Evolutionary conservation across 2,329 filamentous ascomycete species (phyloP).

Genomic region (Chaetomiaceae sp.): DNA sequence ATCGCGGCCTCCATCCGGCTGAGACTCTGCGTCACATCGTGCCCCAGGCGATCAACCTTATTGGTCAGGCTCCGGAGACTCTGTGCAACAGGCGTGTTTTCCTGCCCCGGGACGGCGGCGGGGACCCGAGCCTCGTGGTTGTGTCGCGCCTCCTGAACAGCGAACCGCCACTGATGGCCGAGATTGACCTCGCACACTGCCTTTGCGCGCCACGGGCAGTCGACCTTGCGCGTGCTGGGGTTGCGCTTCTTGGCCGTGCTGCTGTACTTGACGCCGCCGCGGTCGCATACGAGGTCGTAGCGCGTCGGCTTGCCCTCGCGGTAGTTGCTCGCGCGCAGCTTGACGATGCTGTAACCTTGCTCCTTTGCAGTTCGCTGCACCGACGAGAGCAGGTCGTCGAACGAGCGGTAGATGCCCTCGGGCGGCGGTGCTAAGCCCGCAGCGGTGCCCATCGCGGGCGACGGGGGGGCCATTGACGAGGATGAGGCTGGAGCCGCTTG

Average conservation of each 20-base stretch:
- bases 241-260: slow-evolving; percentile 62
- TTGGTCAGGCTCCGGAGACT: slow-evolving; percentile 54
- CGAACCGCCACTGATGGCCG: slow-evolving; percentile 60
- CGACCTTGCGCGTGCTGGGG: slow-evolving; percentile 59
- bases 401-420: slow-evolving; percentile 55
- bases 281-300: slow-evolving; percentile 59
- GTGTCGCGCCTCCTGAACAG: slow-evolving; percentile 54
- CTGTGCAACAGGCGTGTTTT: slow-evolving; percentile 54
- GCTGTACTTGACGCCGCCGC: slow-evolving; percentile 60
- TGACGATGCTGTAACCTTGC: slow-evolving; percentile 58
- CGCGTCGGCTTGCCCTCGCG: slow-evolving; percentile 58
- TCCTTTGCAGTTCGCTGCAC: slow-evolving; percentile 58
- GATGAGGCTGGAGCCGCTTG: slow-evolving; percentile 23
- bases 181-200: slow-evolving; percentile 60
- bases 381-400: slow-evolving; percentile 54
- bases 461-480: slow-evolving; percentile 41
- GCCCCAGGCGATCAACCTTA: slow-evolving; percentile 54
- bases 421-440: slow-evolving; percentile 47
- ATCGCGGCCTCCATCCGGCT: slow-evolving; percentile 47
- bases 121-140: slow-evolving; percentile 57
- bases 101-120: slow-evolving; percentile 49
- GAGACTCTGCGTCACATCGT: slow-evolving; percentile 52
- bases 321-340: slow-evolving; percentile 59
- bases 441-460: slow-evolving; percentile 35
- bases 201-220: slow-evolving; percentile 60